phyloP scores from a whole-genome alignment of 129 eudicot genomes.

The Scalesia atractyloides region DNA sequence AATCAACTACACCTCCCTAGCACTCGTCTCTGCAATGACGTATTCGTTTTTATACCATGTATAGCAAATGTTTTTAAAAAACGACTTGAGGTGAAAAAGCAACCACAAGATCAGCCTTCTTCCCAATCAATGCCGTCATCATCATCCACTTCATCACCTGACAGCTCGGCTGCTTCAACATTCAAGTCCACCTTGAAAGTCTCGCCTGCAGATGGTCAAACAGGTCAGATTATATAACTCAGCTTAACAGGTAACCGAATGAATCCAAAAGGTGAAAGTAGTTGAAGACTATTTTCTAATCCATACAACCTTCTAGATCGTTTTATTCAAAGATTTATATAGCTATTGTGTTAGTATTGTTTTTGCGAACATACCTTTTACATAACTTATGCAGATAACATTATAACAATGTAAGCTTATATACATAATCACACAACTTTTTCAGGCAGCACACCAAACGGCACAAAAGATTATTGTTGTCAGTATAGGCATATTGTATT shows the following conservation, averaged over 20 bases:
- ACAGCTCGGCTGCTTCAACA: slow-evolving; percentile 34
- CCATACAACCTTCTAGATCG: not conserved
- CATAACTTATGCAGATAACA: too few relatives aligned
- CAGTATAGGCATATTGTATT: too few relatives aligned
- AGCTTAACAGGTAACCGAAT: not conserved
- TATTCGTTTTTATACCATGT: not conserved
- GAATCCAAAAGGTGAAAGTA: not conserved
- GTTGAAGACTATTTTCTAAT: not conserved
- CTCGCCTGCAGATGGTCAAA: slow-evolving; percentile 15
- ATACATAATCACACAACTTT: too few relatives aligned
- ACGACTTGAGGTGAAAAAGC: not conserved
- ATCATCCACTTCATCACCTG: slow-evolving; percentile 35
- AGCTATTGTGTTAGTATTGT: not conserved
- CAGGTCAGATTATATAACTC: not conserved
- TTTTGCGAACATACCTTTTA: not conserved
- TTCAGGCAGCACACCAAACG: too few relatives aligned
- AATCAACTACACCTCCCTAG: not conserved
- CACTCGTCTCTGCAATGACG: not conserved
- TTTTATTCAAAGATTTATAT: not conserved
- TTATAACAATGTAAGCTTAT: too few relatives aligned
- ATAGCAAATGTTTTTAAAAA: not conserved
- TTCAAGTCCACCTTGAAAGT: slow-evolving; percentile 33
- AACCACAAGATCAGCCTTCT: slow-evolving; percentile 21
- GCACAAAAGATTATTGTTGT: too few relatives aligned
- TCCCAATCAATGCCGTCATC: slow-evolving; percentile 39